phyloP scores from a whole-genome alignment of 495 filamentous ascomycete genomes.

The Eremomyces bilateralis region DNA sequence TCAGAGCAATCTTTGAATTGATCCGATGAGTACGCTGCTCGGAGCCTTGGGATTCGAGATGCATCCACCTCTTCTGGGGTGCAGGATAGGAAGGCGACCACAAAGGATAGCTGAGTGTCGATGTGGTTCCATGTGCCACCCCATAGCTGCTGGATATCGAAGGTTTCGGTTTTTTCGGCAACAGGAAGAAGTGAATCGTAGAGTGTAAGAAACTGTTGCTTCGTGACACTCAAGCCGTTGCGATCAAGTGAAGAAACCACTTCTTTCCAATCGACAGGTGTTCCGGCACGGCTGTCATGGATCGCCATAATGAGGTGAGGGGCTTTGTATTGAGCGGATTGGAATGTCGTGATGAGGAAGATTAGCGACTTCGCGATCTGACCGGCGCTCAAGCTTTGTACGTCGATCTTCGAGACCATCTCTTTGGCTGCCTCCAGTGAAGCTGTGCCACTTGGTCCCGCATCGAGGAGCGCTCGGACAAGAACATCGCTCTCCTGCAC shows the following conservation, averaged over 20 bases:
- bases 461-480: slow-evolving; percentile 54
- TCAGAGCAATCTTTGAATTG: slow-evolving; percentile 55
- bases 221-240: slow-evolving; percentile 47
- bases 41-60: slow-evolving; percentile 57
- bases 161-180: slow-evolving; percentile 34
- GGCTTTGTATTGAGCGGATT: slow-evolving; percentile 44
- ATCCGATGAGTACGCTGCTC: slow-evolving; percentile 51
- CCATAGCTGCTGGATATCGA: slow-evolving; percentile 75
- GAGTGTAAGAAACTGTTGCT: slow-evolving; percentile 57
- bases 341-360: slow-evolving; percentile 54
- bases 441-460: slow-evolving; percentile 39
- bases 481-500: slow-evolving; percentile 42
- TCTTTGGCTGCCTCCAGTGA: slow-evolving; percentile 33
- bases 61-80: slow-evolving; percentile 55
- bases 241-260: slow-evolving; percentile 72
- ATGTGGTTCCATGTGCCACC: slow-evolving; percentile 72
- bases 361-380: slow-evolving; percentile 65
- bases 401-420: slow-evolving; percentile 41
- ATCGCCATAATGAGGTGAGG: slow-evolving; percentile 49
- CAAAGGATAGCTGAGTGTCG: slow-evolving; percentile 73
- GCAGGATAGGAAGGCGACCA: slow-evolving; percentile 56
- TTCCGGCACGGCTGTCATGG: slow-evolving; percentile 30
- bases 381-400: slow-evolving; percentile 51
- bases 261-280: slow-evolving; percentile 55
- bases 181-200: slow-evolving; percentile 53